Evolutionary conservation across 2,329 filamentous ascomycete species (phyloP), one percentile per base, ranked within the genome.

Genomic region (Scytalidium sp.): DNA sequence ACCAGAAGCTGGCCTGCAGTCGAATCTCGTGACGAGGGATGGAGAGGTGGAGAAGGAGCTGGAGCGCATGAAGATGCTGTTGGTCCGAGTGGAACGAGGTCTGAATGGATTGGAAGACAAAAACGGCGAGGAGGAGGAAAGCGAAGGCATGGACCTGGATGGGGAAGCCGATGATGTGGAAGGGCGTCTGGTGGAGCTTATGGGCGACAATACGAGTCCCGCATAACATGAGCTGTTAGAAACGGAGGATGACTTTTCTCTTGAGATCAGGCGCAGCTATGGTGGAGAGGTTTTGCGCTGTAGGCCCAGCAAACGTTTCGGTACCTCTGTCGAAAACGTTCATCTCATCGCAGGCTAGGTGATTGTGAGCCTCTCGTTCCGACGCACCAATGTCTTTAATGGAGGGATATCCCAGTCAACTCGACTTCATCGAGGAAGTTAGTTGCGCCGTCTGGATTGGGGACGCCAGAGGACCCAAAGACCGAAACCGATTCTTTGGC

Each of bases 21-120:
- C 81, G 50, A 89, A 88, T 62, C 65, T 90, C 3, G 75, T 87
- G 1, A 84, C 81, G 45, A 78, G 79, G 25, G 79, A 85, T 61
- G 82, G 84, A 1, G 77, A 83, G 43, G 65, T 90, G 9, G 85
- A 85, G 62, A 71, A 71, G 47, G 86, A 90, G 67, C 69, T 90
- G 48, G 79, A 84, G 64, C 78, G 76, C 54, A 88, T 85, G 77
- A 77, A 83, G 27, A 72, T 84, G 56, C 66, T 90, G 53, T 72
- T 86, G 48, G 75, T 77, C 1, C 73, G 83, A 21, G 81, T 87
- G 0, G 75, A 76, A 3, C 79, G 75, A 2, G 73, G 79, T 19
- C 70, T 85, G 1, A 70, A 45, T 2, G 58, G 53, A 2, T 47
- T 66, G 45, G 56, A 56, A 15, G 49, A 52, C 29, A 52, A 40